Evolutionary conservation across 352 stramenopile species (phyloP), one percentile per base, ranked within the genome.

Genomic region (Globisporangium solare): DNA sequence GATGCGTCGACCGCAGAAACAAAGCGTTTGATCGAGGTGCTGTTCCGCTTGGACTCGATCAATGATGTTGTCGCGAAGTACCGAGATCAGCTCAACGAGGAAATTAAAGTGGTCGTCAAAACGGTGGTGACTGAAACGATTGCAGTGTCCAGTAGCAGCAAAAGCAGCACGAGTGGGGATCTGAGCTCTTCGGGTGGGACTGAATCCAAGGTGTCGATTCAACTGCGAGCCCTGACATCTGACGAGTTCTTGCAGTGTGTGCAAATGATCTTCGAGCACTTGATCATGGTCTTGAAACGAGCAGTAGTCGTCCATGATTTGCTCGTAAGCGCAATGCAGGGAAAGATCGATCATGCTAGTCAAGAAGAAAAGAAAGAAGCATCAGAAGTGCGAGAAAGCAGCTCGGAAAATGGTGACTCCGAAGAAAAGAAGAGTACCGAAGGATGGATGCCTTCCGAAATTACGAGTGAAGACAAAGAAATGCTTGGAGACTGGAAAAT

Each of bases 81-180:
- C 58, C 70, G 81, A 24, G 77, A 87, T n/a, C 79, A 89, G 42
- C 54, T 95, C 0, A 93, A 85, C 37, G 83, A 95, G 58, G 85
- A 95, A 60, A 89, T 93, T 60, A 89, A 89, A 39, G 74, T 95
- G 24, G 76, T 95, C 1, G 85, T 95, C 32, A 93, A 93, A 63
- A 93, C 83, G 0, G 85, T 95, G 17, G 85, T 95, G n/a, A 93
- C 79, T 0, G 85, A 95, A 70, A 95, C 85, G 0, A 95, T 95
- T 54, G 72, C 76, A 21, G 75, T 88, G 18, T 89, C 80, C 15
- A 75, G 51, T 15, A 83, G 66, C 43, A 81, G 60, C 59, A 80
- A 76, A 24, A 75, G 31, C 50, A 71, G 24, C 1, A 49, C 27
- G 10, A 52, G 32, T 14, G 39, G 53, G 2, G 61, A 66, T 6